phyloP scores from a whole-genome alignment of 192 early-diverging fungal species.

The Backusella morwellensis region DNA sequence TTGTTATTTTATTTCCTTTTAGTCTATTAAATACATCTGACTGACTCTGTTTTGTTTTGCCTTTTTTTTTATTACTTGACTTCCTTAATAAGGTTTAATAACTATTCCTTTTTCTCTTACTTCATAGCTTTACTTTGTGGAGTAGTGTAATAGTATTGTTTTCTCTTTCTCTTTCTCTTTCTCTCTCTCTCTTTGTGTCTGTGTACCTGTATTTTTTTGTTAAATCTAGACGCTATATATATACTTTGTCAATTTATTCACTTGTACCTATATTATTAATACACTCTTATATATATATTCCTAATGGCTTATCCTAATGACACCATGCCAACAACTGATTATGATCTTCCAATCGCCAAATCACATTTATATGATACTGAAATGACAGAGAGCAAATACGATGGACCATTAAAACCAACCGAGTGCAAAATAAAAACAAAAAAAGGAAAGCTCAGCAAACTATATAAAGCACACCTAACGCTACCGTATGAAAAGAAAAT shows the following conservation, averaged over 20 bases:
- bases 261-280: background rate
- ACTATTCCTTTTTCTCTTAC: background rate
- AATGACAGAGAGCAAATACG: background rate
- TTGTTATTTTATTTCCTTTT: conserved; percentile 7
- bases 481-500: background rate
- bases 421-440: background rate
- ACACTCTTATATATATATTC: background rate
- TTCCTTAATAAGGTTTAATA: background rate
- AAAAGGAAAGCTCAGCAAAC: background rate
- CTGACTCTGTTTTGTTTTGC: background rate
- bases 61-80: background rate
- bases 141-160: background rate
- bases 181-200: background rate
- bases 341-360: background rate
- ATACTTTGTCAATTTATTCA: background rate
- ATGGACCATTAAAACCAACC: background rate
- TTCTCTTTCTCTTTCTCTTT: background rate
- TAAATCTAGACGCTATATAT: background rate
- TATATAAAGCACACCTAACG: background rate
- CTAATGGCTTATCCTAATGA: background rate
- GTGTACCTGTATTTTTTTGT: background rate
- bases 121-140: background rate
- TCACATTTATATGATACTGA: background rate
- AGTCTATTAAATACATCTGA: background rate
- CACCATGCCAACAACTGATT: background rate